Conservation (phyloP, 202 grass and related monocot genomes). For the Panicum hallii region DNA sequence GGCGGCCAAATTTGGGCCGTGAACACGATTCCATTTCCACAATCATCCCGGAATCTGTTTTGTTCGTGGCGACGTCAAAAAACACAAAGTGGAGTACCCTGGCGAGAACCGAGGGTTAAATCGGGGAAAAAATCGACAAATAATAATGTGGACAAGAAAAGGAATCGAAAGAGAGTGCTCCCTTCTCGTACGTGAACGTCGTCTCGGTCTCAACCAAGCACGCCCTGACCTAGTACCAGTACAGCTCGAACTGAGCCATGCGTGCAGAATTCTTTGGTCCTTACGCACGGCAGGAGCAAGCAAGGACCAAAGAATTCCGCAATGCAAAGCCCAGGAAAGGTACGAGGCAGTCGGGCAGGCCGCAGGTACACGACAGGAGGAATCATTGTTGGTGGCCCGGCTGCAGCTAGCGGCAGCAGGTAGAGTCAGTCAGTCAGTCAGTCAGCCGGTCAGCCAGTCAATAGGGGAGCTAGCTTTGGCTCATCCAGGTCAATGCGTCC, state of each 20-base stretch:
- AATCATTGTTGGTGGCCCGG: slow-evolving; percentile 31
- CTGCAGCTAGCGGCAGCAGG: neutral
- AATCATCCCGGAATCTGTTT: neutral
- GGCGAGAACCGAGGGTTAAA: neutral
- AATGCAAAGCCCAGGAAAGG: slow-evolving; percentile 12
- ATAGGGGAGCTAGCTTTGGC: neutral
- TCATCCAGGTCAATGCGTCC: slow-evolving; percentile 37
- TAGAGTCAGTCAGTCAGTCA: neutral
- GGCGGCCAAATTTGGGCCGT: neutral
- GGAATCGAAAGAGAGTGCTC: too few relatives aligned
- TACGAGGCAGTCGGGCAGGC: neutral
- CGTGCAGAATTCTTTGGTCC: too few relatives aligned
- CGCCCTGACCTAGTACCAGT: neutral
- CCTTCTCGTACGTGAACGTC: neutral
- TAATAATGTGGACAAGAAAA: neutral
- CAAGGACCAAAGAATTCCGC: neutral
- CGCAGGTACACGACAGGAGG: neutral
- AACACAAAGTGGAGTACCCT: neutral
- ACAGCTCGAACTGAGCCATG: neutral
- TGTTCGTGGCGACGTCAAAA: neutral
- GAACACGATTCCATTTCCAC: slow-evolving; percentile 40
- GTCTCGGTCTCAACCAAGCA: neutral
- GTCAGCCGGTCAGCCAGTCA: too few relatives aligned
- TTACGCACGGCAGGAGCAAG: neutral
- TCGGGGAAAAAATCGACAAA: too few relatives aligned